A percentile compares a stretch with the other conserved stretches of the same genome.
Evolutionary conservation across 768 basidiomycete genomes (phyloP).

Genomic region (Pulveroboletus sp.): DNA sequence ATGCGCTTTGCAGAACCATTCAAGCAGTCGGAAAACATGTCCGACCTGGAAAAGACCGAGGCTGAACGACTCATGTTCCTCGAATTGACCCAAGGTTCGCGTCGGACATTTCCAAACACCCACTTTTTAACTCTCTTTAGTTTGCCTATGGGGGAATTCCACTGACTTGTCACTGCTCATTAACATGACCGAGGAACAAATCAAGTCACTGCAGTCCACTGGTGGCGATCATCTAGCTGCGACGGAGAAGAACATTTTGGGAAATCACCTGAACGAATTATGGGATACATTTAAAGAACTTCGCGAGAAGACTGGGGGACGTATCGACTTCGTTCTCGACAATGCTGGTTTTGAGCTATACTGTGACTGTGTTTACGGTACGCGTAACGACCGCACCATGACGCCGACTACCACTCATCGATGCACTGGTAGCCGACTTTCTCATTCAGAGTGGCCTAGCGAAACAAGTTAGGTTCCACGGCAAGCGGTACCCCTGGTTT

Average conservation of each 20-base stretch:
- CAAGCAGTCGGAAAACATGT: conserved; percentile 50
- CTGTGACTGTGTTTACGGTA: conserved; percentile 83
- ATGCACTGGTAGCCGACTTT: conserved; percentile 68
- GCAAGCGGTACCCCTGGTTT: conserved; percentile 94
- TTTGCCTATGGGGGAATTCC: conserved; percentile 96
- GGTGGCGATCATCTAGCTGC: conserved; percentile 94
- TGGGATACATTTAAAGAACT: conserved; percentile 74
- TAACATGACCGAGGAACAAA: conserved; percentile 97
- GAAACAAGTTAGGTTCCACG: conserved; percentile 85
- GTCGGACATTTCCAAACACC: background rate
- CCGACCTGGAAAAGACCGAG: conserved; percentile 53
- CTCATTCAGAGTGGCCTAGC: conserved; percentile 87
- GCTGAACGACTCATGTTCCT: conserved; percentile 82
- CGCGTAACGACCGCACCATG: conserved; percentile 14
- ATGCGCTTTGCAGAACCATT: conserved; percentile 87
- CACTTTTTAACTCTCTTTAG: conserved; percentile 34
- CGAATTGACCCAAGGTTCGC: conserved; percentile 83
- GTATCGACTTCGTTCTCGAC: conserved; percentile 79
- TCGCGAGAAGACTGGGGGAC: conserved; percentile 63
- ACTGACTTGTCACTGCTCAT: conserved; percentile 93
- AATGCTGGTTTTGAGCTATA: conserved; percentile 85
- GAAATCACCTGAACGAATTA: conserved; percentile 67
- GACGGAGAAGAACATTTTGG: conserved; percentile 94
- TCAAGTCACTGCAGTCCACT: conserved; percentile 92
- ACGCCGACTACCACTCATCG: background rate